These are phyloP conservation scores for Rubus parviflorus DNA, from an alignment of 306 rosid genomes.

Conservation along the genomic window DNA sequence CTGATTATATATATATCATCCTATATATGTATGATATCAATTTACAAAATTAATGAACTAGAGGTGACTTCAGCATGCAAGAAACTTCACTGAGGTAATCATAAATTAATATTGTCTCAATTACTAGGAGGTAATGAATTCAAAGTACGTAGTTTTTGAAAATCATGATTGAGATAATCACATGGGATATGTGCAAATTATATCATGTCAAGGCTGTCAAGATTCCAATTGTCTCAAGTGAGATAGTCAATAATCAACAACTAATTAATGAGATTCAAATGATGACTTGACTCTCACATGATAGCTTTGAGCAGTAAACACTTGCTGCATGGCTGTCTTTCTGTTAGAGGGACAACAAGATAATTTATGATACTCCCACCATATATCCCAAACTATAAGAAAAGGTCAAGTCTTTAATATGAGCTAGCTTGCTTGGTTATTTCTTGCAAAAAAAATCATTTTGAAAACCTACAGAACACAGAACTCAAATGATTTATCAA, in stretches of 20 bases:
- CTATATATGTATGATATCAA: neutral
- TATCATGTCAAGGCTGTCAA: conserved; percentile 18
- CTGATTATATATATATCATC: neutral
- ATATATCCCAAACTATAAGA: neutral
- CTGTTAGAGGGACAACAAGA: conserved; percentile 15
- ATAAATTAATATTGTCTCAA: neutral
- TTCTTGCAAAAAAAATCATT: neutral
- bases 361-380: conserved; percentile 10
- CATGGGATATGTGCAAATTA: conserved; percentile 13
- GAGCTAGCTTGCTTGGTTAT: neutral
- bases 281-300: conserved; percentile 21
- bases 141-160: neutral
- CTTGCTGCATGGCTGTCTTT: conserved; percentile 20
- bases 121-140: neutral
- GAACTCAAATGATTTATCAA: neutral
- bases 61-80: neutral
- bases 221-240: conserved; percentile 28
- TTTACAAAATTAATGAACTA: neutral
- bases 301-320: conserved; percentile 5
- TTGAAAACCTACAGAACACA: neutral
- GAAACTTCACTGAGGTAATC: neutral
- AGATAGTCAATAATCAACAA: conserved; percentile 6
- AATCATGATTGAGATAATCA: neutral
- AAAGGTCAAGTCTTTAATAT: neutral
- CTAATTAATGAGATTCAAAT: neutral